Evolutionary conservation across 106 monocot species (phyloP).

Genomic region (Hemerocallis citrina): DNA sequence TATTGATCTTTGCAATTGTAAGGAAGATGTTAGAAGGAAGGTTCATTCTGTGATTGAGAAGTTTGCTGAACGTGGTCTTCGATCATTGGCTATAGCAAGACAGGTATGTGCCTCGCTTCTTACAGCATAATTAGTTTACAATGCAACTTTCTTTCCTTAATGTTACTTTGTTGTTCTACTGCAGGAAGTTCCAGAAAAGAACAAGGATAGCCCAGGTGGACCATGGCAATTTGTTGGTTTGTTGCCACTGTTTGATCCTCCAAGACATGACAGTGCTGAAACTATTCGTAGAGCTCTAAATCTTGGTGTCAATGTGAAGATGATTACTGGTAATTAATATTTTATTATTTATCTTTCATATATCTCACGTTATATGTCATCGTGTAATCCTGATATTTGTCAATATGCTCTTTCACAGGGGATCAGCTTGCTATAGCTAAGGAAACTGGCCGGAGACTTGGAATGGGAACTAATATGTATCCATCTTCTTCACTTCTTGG

Average conservation of each 20-base stretch:
- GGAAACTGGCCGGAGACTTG: constrained; percentile 56
- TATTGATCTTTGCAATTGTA: constrained; percentile 53
- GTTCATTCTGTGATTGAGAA: constrained; percentile 64
- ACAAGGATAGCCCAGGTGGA: constrained; percentile 47
- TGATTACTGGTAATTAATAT: constrained; percentile 42
- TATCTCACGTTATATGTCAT: background rate
- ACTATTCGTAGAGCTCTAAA: constrained; percentile 49
- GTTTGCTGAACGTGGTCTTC: constrained; percentile 71
- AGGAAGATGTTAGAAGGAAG: constrained; percentile 54
- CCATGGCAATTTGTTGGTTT: constrained; percentile 58
- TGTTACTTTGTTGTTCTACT: background rate
- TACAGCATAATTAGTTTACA: background rate
- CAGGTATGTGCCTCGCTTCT: constrained; percentile 28
- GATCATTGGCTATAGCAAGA: constrained; percentile 54
- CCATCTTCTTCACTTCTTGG: constrained; percentile 55
- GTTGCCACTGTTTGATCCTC: constrained; percentile 53
- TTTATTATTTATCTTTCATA: background rate
- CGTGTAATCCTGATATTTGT: background rate
- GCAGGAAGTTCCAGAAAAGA: constrained; percentile 51
- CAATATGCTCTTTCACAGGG: constrained; percentile 3
- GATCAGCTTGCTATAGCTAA: constrained; percentile 70
- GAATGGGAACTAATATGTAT: constrained; percentile 75
- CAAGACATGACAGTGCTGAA: constrained; percentile 64
- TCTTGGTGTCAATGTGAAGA: constrained; percentile 66
- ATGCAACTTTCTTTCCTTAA: no score